Conservation (phyloP, 2,329 filamentous ascomycete species). For the Neopestalotiopsis rosae region DNA sequence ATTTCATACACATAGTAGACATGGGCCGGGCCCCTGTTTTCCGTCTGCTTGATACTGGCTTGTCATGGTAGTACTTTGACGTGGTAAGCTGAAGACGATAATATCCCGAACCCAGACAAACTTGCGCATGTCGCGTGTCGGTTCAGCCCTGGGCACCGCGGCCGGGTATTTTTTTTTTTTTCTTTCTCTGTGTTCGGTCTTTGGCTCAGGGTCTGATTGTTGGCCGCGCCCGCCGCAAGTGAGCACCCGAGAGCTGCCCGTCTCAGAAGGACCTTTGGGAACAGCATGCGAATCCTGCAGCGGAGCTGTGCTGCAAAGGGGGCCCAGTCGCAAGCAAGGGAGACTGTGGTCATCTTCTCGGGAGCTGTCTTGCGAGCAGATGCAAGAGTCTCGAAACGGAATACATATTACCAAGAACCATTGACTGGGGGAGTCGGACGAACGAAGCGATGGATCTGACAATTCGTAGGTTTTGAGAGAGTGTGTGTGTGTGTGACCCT, state of each 20-base stretch:
- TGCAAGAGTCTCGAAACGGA: background rate
- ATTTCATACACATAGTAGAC: background rate
- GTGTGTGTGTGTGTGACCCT: background rate
- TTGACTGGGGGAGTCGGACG: background rate
- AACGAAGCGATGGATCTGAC: background rate
- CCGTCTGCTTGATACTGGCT: background rate
- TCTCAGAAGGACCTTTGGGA: background rate
- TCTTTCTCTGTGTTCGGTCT: too few relatives aligned
- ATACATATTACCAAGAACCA: background rate
- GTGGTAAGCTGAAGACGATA: background rate
- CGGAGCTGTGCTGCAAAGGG: background rate
- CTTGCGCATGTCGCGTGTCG: background rate
- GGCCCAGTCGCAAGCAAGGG: background rate
- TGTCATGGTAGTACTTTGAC: background rate
- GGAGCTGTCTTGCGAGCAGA: conserved; percentile 1
- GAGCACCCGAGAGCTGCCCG: background rate
- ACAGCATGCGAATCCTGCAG: conserved; percentile 5
- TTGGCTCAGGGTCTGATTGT: background rate
- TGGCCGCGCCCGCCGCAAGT: background rate
- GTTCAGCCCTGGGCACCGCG: background rate
- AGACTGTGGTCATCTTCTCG: background rate
- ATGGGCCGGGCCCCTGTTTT: background rate
- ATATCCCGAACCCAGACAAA: background rate
- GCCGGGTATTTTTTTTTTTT: background rate
- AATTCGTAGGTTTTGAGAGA: background rate